Base-by-base conservation (phyloP, 2,329 filamentous ascomycete genomes). In the Pyrenochaeta sp. region DNA sequence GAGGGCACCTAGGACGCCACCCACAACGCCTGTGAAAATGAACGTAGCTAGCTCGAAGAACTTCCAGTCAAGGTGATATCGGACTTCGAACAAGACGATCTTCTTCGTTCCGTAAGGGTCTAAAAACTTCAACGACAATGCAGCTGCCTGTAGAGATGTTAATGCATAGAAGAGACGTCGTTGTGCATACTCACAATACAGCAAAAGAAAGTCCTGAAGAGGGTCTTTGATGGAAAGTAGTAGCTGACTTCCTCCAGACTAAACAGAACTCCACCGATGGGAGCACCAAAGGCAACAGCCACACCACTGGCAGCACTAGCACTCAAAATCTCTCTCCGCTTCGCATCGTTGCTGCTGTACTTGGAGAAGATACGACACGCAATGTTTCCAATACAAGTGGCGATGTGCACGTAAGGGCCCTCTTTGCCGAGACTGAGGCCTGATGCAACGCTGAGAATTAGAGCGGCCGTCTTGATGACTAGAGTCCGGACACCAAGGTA, bases 181-280 rank as follows among this genome's bases (percentile, higher is more conserved):
- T 40, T 39, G 43, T 13, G 13, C 3, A 51, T 37, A 78, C 80
- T 74, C 76, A 91, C 90, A 68, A 98, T 98, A 78, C 94, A 98
- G 81, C 94, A 98, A 79, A 98, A 98, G 78, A 99, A 99, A 0
- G 95, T 98, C 52, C 95, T 85, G 81, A 99, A 99, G 8, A 99
- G 85, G 0, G 94, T 98, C 80, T 99, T 98, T 5, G 94, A 92
- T 0, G 95, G 94, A 76, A 98, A 98, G 78, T 98, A 98, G 78
- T 98, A 98, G 67, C 91, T 89, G 61, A 98, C 93, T 83, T 98
- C 95, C 78, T 99, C 95, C 30, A 98, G 79, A 34, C 92, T 93
- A 77, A 98, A 98, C 2, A 98, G 83, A 1, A 97, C 93, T 51
- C 94, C 94, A 8, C 93, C 92, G 42, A 91, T 88, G 1, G 94